Evolutionary conservation across 2,329 filamentous ascomycete genomes (phyloP).

Genomic region (Coniochaeta pulveracea): DNA sequence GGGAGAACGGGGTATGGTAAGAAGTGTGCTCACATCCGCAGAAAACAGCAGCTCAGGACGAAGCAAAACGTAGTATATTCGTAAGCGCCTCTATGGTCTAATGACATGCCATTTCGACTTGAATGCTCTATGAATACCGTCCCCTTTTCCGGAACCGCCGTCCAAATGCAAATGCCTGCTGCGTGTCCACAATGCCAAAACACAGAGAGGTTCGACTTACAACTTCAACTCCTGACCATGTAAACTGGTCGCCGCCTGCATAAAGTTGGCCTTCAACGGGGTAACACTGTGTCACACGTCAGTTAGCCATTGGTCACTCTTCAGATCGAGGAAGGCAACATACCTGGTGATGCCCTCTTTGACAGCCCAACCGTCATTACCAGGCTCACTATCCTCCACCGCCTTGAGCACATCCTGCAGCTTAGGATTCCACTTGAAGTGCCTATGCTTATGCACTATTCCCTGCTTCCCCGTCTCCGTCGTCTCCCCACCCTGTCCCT

Average conservation of each 20-base stretch:
- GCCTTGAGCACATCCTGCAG: constrained; percentile 81
- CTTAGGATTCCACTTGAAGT: constrained; percentile 89
- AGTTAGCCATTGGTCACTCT: background rate
- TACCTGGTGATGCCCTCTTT: constrained; percentile 80
- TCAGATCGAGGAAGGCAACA: constrained; percentile 14
- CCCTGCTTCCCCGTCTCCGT: constrained; percentile 21
- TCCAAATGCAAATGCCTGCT: background rate
- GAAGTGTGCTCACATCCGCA: background rate
- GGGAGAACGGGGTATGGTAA: background rate
- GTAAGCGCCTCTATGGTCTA: constrained; percentile 17
- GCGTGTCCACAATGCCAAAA: background rate
- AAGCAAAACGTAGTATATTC: constrained; percentile 10
- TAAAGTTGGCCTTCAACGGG: constrained; percentile 85
- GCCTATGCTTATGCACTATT: constrained; percentile 56
- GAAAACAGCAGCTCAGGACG: constrained; percentile 4
- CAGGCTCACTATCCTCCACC: constrained; percentile 67
- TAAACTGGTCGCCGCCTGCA: constrained; percentile 55
- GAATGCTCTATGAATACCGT: background rate
- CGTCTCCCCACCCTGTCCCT: constrained; percentile 25
- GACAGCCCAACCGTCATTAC: constrained; percentile 89
- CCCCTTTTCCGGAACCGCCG: background rate
- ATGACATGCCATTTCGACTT: background rate
- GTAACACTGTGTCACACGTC: constrained; percentile 54
- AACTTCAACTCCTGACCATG: constrained; percentile 65
- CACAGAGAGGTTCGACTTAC: constrained; percentile 41